Conservation (phyloP, 805 yeast genomes). For the Naumovozyma castellii region DNA sequence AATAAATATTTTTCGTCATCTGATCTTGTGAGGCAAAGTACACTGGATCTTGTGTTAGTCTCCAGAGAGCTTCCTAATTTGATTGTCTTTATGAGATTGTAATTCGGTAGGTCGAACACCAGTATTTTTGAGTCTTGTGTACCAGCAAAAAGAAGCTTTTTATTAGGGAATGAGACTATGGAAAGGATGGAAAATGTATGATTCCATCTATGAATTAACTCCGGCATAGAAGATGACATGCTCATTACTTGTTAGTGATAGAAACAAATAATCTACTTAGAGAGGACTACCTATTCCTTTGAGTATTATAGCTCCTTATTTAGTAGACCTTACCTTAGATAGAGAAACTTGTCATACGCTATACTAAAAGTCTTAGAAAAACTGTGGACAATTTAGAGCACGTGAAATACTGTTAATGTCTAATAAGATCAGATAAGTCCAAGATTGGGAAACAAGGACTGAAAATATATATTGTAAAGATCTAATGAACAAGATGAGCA, state of each 20-base stretch:
- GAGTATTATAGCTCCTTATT: too few relatives aligned
- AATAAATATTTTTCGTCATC: slow-evolving; percentile 50
- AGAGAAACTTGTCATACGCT: too few relatives aligned
- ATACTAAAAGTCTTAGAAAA: not conserved
- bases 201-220: slow-evolving; percentile 65
- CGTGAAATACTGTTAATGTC: not conserved
- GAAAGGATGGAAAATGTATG: slow-evolving; percentile 66
- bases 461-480: too few relatives aligned
- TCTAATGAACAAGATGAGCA: too few relatives aligned
- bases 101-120: slow-evolving; percentile 59
- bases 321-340: not conserved
- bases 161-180: slow-evolving; percentile 49
- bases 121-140: slow-evolving; percentile 77
- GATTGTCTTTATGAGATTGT: slow-evolving; percentile 38
- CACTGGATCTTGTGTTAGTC: slow-evolving; percentile 32
- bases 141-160: slow-evolving; percentile 68
- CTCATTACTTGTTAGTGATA: too few relatives aligned
- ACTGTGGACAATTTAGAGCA: not conserved
- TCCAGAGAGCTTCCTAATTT: slow-evolving; percentile 38
- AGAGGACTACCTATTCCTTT: too few relatives aligned
- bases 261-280: too few relatives aligned
- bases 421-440: too few relatives aligned
- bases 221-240: slow-evolving; percentile 5
- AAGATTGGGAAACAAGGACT: too few relatives aligned
- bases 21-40: slow-evolving; percentile 55